Evolutionary conservation across 2,329 filamentous ascomycete species (phyloP).

Genomic region (Fusarium kyushuense): DNA sequence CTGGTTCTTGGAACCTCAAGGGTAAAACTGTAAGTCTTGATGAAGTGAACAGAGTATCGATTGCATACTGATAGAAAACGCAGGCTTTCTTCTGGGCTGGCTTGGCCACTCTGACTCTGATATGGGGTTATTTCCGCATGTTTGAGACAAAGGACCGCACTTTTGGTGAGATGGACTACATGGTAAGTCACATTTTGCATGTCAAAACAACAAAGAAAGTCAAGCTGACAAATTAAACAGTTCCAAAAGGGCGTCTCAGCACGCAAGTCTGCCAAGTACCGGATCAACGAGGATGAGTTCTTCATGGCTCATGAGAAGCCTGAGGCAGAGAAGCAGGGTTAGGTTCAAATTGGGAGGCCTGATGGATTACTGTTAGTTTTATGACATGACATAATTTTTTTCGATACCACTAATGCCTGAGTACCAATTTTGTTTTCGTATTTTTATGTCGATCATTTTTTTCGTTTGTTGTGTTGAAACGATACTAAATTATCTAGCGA

Average conservation of each 20-base stretch:
- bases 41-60: background rate
- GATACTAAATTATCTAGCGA: background rate
- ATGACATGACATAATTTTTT: constrained; percentile 4
- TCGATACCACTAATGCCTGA: constrained; percentile 22
- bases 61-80: constrained; percentile 13
- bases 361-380: constrained; percentile 1
- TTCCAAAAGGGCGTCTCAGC: constrained; percentile 55
- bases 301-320: constrained; percentile 41
- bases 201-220: background rate
- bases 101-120: constrained; percentile 52
- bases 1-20: constrained; percentile 56
- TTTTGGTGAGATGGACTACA: constrained; percentile 60
- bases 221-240: constrained; percentile 37
- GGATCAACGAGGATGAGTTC: constrained; percentile 53
- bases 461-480: constrained; percentile 19
- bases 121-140: constrained; percentile 59
- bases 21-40: constrained; percentile 53
- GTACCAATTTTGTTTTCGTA: constrained; percentile 4
- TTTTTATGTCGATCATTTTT: constrained; percentile 11
- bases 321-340: constrained; percentile 25
- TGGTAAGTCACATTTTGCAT: constrained; percentile 45
- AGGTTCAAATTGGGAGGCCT: constrained; percentile 3
- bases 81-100: constrained; percentile 59
- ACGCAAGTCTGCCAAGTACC: constrained; percentile 54
- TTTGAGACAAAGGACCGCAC: constrained; percentile 61